Conservation (phyloP, 2,329 filamentous ascomycete genomes). For the Emergomyces pasteurianus region DNA sequence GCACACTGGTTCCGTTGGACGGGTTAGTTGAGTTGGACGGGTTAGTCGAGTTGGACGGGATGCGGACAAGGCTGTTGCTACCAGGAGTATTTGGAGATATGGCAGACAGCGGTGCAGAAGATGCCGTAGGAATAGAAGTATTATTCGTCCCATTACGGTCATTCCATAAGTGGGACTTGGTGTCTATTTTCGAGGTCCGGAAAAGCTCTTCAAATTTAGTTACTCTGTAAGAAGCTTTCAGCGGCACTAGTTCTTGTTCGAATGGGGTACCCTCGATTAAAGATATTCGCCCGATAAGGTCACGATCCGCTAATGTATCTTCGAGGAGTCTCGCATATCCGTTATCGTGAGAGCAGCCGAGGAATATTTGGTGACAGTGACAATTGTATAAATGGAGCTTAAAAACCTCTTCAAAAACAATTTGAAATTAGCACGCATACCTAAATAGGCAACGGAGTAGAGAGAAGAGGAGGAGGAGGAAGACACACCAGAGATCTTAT, state of each 20-base stretch:
- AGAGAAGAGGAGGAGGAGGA: background rate
- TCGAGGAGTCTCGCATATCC: constrained; percentile 43
- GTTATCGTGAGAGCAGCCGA: constrained; percentile 48
- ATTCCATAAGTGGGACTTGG: constrained; percentile 15
- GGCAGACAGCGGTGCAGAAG: constrained; percentile 21
- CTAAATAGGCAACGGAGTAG: background rate
- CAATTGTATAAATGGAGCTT: constrained; percentile 44
- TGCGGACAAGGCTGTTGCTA: constrained; percentile 21
- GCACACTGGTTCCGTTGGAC: constrained; percentile 12
- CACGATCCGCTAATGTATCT: constrained; percentile 34
- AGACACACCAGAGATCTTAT: constrained; percentile 36
- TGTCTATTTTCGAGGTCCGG: constrained; percentile 39
- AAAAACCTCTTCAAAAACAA: constrained; percentile 36
- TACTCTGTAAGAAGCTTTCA: constrained; percentile 38
- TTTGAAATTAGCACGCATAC: background rate
- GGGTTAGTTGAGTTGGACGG: constrained; percentile 19
- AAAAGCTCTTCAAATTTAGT: constrained; percentile 43
- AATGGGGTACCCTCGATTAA: constrained; percentile 47
- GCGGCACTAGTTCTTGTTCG: constrained; percentile 38
- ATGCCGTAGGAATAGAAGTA: constrained; percentile 10
- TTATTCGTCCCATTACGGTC: constrained; percentile 4
- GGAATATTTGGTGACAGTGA: constrained; percentile 49
- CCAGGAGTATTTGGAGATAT: constrained; percentile 25
- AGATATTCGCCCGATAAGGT: constrained; percentile 38
- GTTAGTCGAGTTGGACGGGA: constrained; percentile 23